phyloP scores from a whole-genome alignment of 1,139 yeast genomes.

The Yamadazyma diddensiae region DNA sequence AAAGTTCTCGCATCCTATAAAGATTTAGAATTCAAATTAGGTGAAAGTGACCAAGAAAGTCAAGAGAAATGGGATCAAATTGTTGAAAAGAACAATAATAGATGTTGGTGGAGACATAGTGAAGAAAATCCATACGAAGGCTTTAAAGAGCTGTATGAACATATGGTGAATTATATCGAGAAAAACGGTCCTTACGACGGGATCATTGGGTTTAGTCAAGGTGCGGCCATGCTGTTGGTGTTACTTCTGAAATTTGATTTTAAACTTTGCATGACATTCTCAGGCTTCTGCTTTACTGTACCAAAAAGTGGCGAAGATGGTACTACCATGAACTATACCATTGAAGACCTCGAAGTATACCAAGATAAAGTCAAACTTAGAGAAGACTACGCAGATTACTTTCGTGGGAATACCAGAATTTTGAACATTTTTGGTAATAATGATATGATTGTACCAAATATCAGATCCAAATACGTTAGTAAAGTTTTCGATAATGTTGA shows the following conservation, averaged over 20 bases:
- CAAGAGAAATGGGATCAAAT: conserved; percentile 23
- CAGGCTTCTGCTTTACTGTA: conserved; percentile 58
- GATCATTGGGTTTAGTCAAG: conserved; percentile 87
- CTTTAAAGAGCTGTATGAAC: conserved; percentile 27
- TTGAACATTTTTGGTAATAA: conserved; percentile 29
- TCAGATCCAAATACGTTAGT: conserved; percentile 27
- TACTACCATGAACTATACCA: conserved; percentile 18
- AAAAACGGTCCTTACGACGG: conserved; percentile 87
- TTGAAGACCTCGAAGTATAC: conserved; percentile 23
- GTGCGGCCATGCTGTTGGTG: conserved; percentile 78
- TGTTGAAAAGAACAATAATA: conserved; percentile 48
- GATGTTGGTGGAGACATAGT: conserved; percentile 44
- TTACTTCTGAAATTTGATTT: conserved; percentile 32
- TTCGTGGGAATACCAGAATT: conserved; percentile 20
- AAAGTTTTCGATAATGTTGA: conserved; percentile 18
- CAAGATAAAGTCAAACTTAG: conserved; percentile 17
- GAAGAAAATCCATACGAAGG: conserved; percentile 26
- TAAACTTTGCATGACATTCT: conserved; percentile 47
- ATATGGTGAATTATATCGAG: conserved; percentile 54
- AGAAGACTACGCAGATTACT: conserved; percentile 19
- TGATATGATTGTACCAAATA: conserved; percentile 34
- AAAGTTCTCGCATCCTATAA: conserved; percentile 21
- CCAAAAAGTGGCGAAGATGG: conserved; percentile 20
- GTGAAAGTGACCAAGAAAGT: conserved; percentile 25
- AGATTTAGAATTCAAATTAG: conserved; percentile 28